phyloP scores from a whole-genome alignment of 2,329 filamentous ascomycete species.

The Claviceps citrina region DNA sequence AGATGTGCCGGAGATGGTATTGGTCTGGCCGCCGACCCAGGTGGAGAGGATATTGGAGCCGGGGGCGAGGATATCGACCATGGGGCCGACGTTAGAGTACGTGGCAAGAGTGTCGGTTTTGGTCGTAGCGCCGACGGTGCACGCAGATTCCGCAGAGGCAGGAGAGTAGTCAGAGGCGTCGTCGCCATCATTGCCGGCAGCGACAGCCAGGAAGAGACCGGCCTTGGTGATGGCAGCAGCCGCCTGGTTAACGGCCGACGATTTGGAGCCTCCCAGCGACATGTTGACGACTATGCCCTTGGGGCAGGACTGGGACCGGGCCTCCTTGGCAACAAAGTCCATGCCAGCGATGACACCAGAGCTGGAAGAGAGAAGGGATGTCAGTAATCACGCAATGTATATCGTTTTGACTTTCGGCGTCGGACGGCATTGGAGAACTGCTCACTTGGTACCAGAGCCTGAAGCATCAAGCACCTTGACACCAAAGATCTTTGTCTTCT shows the following conservation, averaged over 20 bases:
- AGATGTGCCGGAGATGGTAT: slow-evolving; percentile 27
- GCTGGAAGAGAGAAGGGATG: slow-evolving; percentile 8
- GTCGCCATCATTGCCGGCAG: slow-evolving; percentile 34
- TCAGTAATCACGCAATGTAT: not conserved
- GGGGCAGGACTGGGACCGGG: slow-evolving; percentile 21
- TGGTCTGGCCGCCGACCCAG: slow-evolving; percentile 25
- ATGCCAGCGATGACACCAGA: slow-evolving; percentile 29
- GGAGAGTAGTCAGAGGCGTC: slow-evolving; percentile 31
- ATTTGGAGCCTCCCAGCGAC: slow-evolving; percentile 35
- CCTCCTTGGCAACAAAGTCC: slow-evolving; percentile 25
- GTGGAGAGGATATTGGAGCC: slow-evolving; percentile 30
- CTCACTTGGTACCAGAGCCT: slow-evolving; percentile 24
- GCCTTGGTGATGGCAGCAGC: slow-evolving; percentile 25
- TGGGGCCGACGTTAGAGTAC: slow-evolving; percentile 34
- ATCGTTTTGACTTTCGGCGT: not conserved
- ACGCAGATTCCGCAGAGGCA: slow-evolving; percentile 26
- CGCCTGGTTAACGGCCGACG: slow-evolving; percentile 31
- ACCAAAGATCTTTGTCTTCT: slow-evolving; percentile 26
- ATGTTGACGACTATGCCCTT: slow-evolving; percentile 35
- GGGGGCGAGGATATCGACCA: slow-evolving; percentile 34
- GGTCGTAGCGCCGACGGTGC: slow-evolving; percentile 34
- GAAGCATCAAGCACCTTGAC: slow-evolving; percentile 29
- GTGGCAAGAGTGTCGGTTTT: slow-evolving; percentile 21
- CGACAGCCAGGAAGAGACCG: slow-evolving; percentile 38
- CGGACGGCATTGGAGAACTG: not conserved